Evolutionary conservation across 164 flowering plant species (phyloP).

Genomic region (Annona cherimola): DNA sequence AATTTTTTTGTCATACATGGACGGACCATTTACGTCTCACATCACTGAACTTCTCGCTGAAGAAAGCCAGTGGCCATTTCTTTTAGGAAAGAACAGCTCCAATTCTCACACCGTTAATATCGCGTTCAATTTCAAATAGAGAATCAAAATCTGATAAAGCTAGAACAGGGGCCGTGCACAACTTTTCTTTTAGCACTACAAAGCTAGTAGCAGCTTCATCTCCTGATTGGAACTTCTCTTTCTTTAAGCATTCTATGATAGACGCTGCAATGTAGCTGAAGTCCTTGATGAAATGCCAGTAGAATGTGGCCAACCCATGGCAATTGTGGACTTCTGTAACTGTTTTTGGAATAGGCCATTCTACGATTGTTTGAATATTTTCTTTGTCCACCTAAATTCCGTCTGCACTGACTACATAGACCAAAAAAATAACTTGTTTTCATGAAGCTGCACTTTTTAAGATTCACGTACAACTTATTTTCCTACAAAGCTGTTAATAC

Average conservation of each 20-base stretch:
- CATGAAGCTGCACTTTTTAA: background rate
- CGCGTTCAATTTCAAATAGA: background rate
- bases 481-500: background rate
- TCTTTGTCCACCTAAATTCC: background rate
- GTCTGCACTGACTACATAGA: background rate
- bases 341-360: background rate
- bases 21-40: background rate
- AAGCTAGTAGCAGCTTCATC: background rate
- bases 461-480: background rate
- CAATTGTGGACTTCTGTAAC: background rate
- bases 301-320: slow-evolving; percentile 1
- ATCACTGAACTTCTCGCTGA: background rate
- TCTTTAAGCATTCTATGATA: background rate
- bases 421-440: background rate
- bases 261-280: background rate
- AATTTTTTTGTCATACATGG: background rate
- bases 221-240: background rate
- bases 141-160: background rate
- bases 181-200: background rate
- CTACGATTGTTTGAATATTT: background rate
- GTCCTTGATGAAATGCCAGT: slow-evolving; percentile 1
- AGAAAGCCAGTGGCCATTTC: background rate
- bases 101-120: background rate
- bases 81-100: background rate
- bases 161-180: background rate